phyloP scores from a whole-genome alignment of 768 basidiomycete species.

The Tephrocybe rancida region DNA sequence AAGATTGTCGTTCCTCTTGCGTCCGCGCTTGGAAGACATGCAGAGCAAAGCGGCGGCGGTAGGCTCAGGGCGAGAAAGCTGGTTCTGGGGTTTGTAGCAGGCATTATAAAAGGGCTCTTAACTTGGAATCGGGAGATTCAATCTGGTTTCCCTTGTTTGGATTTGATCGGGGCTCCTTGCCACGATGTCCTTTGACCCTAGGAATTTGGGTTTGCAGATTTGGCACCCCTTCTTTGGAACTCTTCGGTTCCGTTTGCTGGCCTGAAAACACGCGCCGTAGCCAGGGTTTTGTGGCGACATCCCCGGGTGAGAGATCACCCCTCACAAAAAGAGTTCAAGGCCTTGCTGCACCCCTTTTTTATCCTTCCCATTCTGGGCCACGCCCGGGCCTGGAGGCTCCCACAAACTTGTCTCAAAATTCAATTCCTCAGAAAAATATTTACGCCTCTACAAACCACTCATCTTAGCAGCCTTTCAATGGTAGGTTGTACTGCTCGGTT shows the following conservation, averaged over 20 bases:
- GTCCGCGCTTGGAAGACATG: slow-evolving; percentile 88
- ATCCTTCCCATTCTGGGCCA: slow-evolving; percentile 6
- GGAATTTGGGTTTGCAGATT: not conserved
- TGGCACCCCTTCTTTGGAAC: slow-evolving; percentile 5
- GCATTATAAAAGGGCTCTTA: slow-evolving; percentile 45
- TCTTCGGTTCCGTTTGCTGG: slow-evolving; percentile 4
- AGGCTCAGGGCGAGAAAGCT: slow-evolving; percentile 25
- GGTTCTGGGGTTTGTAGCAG: slow-evolving; percentile 24
- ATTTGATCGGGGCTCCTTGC: slow-evolving; percentile 18
- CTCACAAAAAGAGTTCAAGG: not conserved
- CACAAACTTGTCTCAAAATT: slow-evolving; percentile 15
- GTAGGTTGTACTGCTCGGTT: too few species aligned
- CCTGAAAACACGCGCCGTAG: not conserved
- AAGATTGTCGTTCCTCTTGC: slow-evolving; percentile 81
- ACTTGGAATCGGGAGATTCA: slow-evolving; percentile 32
- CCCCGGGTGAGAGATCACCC: not conserved
- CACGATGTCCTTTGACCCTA: slow-evolving; percentile 10
- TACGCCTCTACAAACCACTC: slow-evolving; percentile 14
- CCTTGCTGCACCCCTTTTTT: slow-evolving; percentile 7
- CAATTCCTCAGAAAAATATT: slow-evolving; percentile 1
- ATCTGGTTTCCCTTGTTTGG: slow-evolving; percentile 22
- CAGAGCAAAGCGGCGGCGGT: slow-evolving; percentile 28
- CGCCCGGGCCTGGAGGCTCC: slow-evolving; percentile 6
- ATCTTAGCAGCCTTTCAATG: slow-evolving; percentile 1
- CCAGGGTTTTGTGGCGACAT: not conserved